phyloP scores from a whole-genome alignment of 2,329 filamentous ascomycete genomes.

The Alternaria gaisen region DNA sequence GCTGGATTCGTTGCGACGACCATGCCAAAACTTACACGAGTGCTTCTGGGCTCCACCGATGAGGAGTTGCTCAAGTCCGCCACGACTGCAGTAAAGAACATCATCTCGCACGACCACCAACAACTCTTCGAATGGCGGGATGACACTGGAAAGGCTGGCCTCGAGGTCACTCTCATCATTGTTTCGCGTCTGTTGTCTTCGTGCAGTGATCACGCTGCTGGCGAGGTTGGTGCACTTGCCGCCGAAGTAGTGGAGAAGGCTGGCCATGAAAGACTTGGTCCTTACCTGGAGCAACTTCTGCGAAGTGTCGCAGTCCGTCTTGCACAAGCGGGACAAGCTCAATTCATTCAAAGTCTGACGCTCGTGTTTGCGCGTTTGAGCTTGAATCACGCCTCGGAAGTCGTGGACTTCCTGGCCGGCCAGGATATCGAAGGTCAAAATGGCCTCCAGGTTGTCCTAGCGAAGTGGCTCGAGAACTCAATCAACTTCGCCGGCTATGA shows the following conservation, averaged over 20 bases:
- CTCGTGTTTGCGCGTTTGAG: conserved; percentile 93
- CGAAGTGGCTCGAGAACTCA: conserved; percentile 97
- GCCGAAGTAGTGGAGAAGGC: conserved; percentile 96
- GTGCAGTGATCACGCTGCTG: conserved; percentile 85
- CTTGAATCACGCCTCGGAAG: conserved; percentile 83
- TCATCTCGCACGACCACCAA: conserved; percentile 87
- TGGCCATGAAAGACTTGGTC: conserved; percentile 87
- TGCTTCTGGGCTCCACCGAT: conserved; percentile 85
- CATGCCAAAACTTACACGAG: conserved; percentile 84
- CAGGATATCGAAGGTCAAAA: conserved; percentile 81
- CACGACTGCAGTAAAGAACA: conserved; percentile 85
- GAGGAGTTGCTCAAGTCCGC: conserved; percentile 88
- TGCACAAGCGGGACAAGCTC: conserved; percentile 80
- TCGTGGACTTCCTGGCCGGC: conserved; percentile 88
- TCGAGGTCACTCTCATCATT: conserved; percentile 89
- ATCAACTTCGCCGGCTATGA: conserved; percentile 98
- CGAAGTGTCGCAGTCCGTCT: conserved; percentile 87
- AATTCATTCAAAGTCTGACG: conserved; percentile 95
- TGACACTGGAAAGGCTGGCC: conserved; percentile 76
- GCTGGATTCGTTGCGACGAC: conserved; percentile 83
- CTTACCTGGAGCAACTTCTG: conserved; percentile 86
- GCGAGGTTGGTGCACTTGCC: conserved; percentile 94
- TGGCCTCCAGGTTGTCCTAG: conserved; percentile 87
- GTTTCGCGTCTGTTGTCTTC: conserved; percentile 89
- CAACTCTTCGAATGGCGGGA: conserved; percentile 91